Conservation (phyloP, 225 moss, liverwort and hornwort genomes). For the Antitrichia curtipendula region DNA sequence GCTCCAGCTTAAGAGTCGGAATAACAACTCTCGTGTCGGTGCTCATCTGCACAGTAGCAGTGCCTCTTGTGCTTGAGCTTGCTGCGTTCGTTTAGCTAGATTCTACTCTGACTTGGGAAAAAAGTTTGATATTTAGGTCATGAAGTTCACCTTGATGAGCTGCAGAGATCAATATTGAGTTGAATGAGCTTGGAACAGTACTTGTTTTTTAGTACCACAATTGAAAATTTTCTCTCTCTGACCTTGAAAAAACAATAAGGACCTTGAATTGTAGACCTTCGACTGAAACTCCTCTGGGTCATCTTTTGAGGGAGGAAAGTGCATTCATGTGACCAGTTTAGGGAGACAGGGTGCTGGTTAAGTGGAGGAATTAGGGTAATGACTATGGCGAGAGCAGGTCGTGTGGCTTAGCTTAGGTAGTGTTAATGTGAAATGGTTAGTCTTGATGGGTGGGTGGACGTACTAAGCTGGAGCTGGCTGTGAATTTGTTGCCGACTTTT, state of each 20-base stretch:
- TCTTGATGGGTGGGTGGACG: neutral
- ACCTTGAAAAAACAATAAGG: neutral
- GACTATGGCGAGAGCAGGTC: neutral
- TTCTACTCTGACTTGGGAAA: too few species aligned
- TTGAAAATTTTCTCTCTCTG: neutral
- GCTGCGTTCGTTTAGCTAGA: neutral
- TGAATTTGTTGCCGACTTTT: neutral
- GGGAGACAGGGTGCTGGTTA: neutral
- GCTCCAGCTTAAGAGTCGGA: constrained; percentile 2
- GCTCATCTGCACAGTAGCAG: neutral
- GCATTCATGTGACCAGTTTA: neutral
- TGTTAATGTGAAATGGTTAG: neutral
- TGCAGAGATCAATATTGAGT: neutral
- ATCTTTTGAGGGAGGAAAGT: neutral
- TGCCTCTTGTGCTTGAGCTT: neutral
- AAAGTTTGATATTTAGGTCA: neutral
- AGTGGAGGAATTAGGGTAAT: neutral
- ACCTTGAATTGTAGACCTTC: neutral
- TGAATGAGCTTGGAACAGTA: neutral
- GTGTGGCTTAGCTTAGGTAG: neutral
- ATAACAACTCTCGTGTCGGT: neutral
- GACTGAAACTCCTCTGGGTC: neutral
- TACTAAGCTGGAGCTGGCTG: neutral
- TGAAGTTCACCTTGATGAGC: neutral
- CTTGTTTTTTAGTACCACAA: neutral